Percentiles rank a stretch among this genome's conserved stretches.
phyloP scores from a whole-genome alignment of 1,139 yeast species.

The Kodamaea fungicola region DNA sequence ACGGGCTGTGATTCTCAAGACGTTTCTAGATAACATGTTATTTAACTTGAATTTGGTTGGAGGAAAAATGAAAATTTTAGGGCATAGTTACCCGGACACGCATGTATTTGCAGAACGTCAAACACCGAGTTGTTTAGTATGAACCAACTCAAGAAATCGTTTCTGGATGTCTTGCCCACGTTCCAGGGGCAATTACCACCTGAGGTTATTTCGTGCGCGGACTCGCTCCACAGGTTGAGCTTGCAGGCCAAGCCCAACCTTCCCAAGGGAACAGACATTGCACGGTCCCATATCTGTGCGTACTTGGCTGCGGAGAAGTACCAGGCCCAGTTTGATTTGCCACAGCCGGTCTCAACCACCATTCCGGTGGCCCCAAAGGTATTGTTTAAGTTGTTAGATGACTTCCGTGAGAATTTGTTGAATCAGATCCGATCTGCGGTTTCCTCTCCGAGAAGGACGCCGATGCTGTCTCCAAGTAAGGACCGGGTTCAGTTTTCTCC shows the following conservation, averaged over 20 bases:
- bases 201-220: conserved; percentile 45
- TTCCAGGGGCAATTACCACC: conserved; percentile 47
- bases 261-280: conserved; percentile 52
- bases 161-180: conserved; percentile 49
- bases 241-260: conserved; percentile 46
- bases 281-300: conserved; percentile 65
- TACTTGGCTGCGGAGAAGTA: conserved; percentile 54
- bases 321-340: conserved; percentile 37
- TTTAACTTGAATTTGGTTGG: conserved; percentile 22
- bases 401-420: conserved; percentile 38
- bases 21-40: conserved; percentile 21
- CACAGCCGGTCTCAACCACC: conserved; percentile 44
- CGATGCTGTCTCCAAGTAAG: conserved; percentile 8
- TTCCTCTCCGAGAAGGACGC: conserved; percentile 18
- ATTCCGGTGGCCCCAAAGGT: conserved; percentile 59
- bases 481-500: background rate
- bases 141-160: conserved; percentile 28
- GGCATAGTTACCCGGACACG: conserved; percentile 7
- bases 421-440: conserved; percentile 27
- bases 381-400: conserved; percentile 36
- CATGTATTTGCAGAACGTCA: too few relatives aligned
- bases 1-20: conserved; percentile 17
- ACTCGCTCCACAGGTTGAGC: conserved; percentile 50
- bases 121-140: too few relatives aligned
- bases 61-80: conserved; percentile 6